Evolutionary conservation across 2,329 filamentous ascomycete genomes (phyloP), one percentile per base, ranked within the genome.

Genomic region (Stagonosporopsis vannaccii): DNA sequence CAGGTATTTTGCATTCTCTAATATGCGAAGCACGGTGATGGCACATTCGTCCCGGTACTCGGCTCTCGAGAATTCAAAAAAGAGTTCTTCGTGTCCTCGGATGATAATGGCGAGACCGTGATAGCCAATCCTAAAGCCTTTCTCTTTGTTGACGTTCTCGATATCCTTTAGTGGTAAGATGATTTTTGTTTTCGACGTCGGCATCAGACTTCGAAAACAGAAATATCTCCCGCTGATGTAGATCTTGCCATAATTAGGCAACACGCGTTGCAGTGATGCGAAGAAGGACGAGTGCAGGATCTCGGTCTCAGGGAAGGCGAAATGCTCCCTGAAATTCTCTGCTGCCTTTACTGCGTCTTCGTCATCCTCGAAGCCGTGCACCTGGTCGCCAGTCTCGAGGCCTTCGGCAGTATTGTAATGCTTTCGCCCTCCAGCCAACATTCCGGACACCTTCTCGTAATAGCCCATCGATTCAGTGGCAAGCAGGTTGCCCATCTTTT

Each of bases 391-490:
- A 1, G 89, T 85, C 19, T 77, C 71, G 7, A 85, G 80, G 9
- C 88, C 82, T 13, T 91, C 87, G 20, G 84, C 85, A 19, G 92
- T 90, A 45, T 89, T 87, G 68, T 98, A 99, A 75, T 98, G 94
- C 68, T 89, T 92, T 66, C 89, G 88, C 12, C 91, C 91, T 30
- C 95, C 95, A 64, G 92, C 91, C 87, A 95, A 95, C 90, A 98
- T 98, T 33, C 92, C 94, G 0, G 94, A 96, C 0, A 98, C 93
- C 75, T 97, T 98, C 71, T 96, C 93, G 28, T 97, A 89, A 71
- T 98, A 98, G 1, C 92, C 92, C 88, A 97, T 96, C 0, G 94
- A 96, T 74, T 97, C 93, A 0, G 89, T 91, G 6, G 94, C 91
- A 41, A 98, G 79, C 8, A 96, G 79, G 25, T 82, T 91, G 58